Percentiles rank a stretch among this genome's conserved stretches.
These are phyloP conservation scores for Pseudocercospora crystallina DNA, from an alignment of 2,329 filamentous ascomycete genomes.

Conservation along the genomic window DNA sequence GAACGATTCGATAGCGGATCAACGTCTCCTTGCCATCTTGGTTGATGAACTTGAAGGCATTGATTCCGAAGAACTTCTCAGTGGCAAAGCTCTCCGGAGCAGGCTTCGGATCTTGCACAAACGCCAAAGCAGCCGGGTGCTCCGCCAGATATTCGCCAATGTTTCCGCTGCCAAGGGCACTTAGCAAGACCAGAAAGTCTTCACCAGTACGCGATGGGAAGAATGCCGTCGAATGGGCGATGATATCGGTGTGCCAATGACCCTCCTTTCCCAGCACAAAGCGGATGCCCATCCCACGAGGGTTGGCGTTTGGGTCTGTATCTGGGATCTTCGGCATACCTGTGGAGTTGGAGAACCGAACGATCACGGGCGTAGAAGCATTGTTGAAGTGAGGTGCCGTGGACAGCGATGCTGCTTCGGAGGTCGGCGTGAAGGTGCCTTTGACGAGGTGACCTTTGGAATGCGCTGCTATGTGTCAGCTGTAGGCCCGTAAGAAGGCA, in stretches of 20 bases:
- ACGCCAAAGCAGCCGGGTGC: constrained; percentile 50
- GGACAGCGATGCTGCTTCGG: constrained; percentile 44
- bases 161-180: constrained; percentile 40
- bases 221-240: constrained; percentile 53
- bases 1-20: constrained; percentile 52
- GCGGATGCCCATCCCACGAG: constrained; percentile 50
- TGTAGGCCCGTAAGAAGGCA: neutral
- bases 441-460: constrained; percentile 54
- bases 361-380: constrained; percentile 24
- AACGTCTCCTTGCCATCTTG: constrained; percentile 44
- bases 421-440: constrained; percentile 54
- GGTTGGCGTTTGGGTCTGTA: constrained; percentile 25
- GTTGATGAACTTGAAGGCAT: constrained; percentile 50
- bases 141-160: constrained; percentile 46
- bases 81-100: constrained; percentile 50
- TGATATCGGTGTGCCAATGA: constrained; percentile 56
- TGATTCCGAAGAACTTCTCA: constrained; percentile 51
- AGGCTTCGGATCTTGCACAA: constrained; percentile 53
- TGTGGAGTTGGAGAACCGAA: constrained; percentile 30
- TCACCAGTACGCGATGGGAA: constrained; percentile 56
- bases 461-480: constrained; percentile 44
- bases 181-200: constrained; percentile 53
- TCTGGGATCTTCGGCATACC: constrained; percentile 30
- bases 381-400: constrained; percentile 28
- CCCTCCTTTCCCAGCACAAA: constrained; percentile 45